Conservation (phyloP, 805 yeast species). For the Cyberlindnera bimundalis region DNA sequence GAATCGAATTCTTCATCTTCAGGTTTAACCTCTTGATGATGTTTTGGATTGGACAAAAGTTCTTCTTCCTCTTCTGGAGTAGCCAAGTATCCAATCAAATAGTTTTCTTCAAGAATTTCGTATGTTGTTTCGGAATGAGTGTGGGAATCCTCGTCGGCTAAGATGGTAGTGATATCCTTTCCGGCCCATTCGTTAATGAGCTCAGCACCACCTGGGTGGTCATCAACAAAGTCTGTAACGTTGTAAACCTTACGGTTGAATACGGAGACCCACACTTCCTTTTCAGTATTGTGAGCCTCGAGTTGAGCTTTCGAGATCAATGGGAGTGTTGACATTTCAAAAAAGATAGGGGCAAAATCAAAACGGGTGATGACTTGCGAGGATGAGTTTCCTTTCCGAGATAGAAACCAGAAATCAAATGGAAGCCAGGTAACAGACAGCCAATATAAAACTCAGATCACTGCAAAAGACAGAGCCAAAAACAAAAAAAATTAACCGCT, state of each 20-base stretch:
- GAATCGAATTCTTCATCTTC: slow-evolving; percentile 44
- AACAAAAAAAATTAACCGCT: no score
- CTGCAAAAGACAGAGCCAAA: no score
- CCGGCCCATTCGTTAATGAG: slow-evolving; percentile 78
- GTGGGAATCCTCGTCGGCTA: slow-evolving; percentile 71
- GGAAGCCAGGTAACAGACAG: no score
- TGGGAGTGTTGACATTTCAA: slow-evolving; percentile 45
- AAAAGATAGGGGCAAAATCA: background rate
- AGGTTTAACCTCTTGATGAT: slow-evolving; percentile 54
- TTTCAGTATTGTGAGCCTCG: slow-evolving; percentile 43
- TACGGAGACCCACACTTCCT: slow-evolving; percentile 78
- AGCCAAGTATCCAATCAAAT: slow-evolving; percentile 79
- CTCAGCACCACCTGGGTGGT: slow-evolving; percentile 81
- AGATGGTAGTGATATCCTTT: slow-evolving; percentile 74
- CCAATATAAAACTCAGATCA: no score
- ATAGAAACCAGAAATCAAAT: no score
- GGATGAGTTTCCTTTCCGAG: no score
- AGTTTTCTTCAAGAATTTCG: slow-evolving; percentile 79
- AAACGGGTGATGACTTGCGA: background rate
- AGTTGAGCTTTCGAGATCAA: slow-evolving; percentile 54
- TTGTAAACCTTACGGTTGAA: slow-evolving; percentile 79
- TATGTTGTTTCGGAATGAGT: slow-evolving; percentile 83
- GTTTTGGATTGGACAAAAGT: slow-evolving; percentile 57
- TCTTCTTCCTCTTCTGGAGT: slow-evolving; percentile 74
- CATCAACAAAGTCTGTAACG: slow-evolving; percentile 57